A percentile compares a stretch with the other conserved stretches of the same genome.
Evolutionary conservation across 1,139 yeast species (phyloP).

Genomic region (Magnusiomyces fungicola): DNA sequence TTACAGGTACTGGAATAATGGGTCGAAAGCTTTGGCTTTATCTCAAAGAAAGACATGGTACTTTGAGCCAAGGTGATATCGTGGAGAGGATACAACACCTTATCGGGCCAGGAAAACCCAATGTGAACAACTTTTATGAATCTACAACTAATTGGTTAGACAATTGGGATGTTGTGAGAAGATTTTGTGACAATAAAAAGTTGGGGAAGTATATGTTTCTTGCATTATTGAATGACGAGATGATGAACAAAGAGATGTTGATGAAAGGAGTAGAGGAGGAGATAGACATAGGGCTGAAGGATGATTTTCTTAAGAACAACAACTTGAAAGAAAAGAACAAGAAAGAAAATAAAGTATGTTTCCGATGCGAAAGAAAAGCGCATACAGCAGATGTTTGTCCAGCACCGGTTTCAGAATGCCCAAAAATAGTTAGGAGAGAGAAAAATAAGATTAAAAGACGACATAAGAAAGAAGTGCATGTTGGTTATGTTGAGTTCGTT

Average conservation of each 20-base stretch:
- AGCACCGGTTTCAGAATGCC: not conserved
- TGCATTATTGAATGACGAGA: constrained; percentile 43
- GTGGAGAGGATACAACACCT: too few relatives aligned
- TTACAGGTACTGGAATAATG: too few relatives aligned
- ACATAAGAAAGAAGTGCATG: not conserved
- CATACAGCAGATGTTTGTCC: too few relatives aligned
- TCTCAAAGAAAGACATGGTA: too few relatives aligned
- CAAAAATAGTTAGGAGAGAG: not conserved
- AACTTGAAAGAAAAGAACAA: not conserved
- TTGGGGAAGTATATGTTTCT: too few relatives aligned
- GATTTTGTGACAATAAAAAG: too few relatives aligned
- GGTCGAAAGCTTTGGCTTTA: too few relatives aligned
- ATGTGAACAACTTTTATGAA: too few relatives aligned
- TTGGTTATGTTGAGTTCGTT: not conserved
- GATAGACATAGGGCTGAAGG: not conserved
- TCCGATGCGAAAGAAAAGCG: not conserved
- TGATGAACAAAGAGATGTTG: constrained; percentile 53
- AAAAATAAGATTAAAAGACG: not conserved
- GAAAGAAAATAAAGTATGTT: not conserved
- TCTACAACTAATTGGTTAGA: too few relatives aligned
- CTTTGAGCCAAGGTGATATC: too few relatives aligned
- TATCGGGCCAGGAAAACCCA: too few relatives aligned
- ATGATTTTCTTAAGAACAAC: not conserved
- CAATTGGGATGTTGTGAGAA: too few relatives aligned
- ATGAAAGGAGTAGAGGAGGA: not conserved